These are phyloP conservation scores for Cladophialophora bantiana DNA, from an alignment of 2,329 filamentous ascomycete genomes.

Conservation along the genomic window DNA sequence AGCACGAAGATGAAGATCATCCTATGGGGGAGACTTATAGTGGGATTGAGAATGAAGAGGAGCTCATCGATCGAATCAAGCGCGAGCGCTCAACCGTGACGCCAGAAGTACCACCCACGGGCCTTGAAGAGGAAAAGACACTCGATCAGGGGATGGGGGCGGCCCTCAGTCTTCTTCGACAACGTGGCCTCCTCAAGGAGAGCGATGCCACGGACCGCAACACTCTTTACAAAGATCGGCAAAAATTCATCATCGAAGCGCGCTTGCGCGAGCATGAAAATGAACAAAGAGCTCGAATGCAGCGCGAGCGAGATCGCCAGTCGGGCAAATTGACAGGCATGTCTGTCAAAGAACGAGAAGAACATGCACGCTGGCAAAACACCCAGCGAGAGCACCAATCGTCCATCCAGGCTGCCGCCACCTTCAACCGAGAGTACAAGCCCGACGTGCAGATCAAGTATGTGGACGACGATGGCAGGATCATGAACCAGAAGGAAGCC, in stretches of 20 bases:
- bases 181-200: conserved; percentile 79
- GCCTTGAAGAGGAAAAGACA: conserved; percentile 83
- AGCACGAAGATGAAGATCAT: conserved; percentile 56
- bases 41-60: conserved; percentile 58
- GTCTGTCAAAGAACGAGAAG: conserved; percentile 90
- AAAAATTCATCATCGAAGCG: conserved; percentile 82
- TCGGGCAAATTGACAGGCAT: conserved; percentile 84
- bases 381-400: conserved; percentile 84
- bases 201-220: conserved; percentile 69
- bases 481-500: conserved; percentile 91
- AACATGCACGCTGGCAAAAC: conserved; percentile 87
- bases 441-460: conserved; percentile 91
- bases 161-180: conserved; percentile 80
- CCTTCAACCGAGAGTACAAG: conserved; percentile 87
- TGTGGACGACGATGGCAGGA: conserved; percentile 83
- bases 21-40: conserved; percentile 62
- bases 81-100: conserved; percentile 55
- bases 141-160: conserved; percentile 80
- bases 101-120: conserved; percentile 67
- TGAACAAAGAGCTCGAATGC: conserved; percentile 77
- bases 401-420: conserved; percentile 78
- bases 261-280: conserved; percentile 77
- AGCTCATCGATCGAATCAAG: conserved; percentile 58
- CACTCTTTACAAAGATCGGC: conserved; percentile 71
- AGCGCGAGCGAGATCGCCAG: conserved; percentile 86